Evolutionary conservation across 78 protist genomes (phyloP).

Genomic region (Dictyostelium capitatum): DNA sequence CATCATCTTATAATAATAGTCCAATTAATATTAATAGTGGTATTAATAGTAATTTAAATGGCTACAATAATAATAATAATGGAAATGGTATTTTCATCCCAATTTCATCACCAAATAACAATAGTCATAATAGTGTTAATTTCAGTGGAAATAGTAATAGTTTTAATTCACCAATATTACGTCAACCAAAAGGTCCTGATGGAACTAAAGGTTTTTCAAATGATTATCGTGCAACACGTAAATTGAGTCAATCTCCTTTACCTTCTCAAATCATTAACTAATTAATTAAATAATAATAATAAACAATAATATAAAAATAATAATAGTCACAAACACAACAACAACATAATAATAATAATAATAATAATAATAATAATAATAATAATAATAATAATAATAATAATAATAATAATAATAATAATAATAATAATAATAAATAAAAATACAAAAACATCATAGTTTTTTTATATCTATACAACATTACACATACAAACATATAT

Average conservation of each 20-base stretch:
- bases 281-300: constrained; percentile 1
- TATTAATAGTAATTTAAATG: constrained; percentile 7
- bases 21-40: constrained; percentile 24
- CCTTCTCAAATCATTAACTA: background rate
- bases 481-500: too few species aligned
- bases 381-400: background rate
- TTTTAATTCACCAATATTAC: constrained; percentile 61
- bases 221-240: constrained; percentile 35
- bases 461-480: too few species aligned
- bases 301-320: background rate
- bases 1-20: constrained; percentile 3
- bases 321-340: background rate
- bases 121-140: constrained; percentile 9
- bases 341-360: too few species aligned
- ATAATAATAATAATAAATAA: background rate
- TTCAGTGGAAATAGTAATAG: constrained; percentile 27
- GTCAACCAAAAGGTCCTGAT: constrained; percentile 86
- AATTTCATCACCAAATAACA: background rate
- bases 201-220: constrained; percentile 82
- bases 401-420: background rate
- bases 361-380: constrained; percentile 1
- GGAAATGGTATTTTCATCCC: constrained; percentile 22
- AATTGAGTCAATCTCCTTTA: constrained; percentile 31
- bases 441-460: too few species aligned
- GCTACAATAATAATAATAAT: background rate